Base-by-base conservation (phyloP, 1,139 yeast species). In the Candida anutae region DNA sequence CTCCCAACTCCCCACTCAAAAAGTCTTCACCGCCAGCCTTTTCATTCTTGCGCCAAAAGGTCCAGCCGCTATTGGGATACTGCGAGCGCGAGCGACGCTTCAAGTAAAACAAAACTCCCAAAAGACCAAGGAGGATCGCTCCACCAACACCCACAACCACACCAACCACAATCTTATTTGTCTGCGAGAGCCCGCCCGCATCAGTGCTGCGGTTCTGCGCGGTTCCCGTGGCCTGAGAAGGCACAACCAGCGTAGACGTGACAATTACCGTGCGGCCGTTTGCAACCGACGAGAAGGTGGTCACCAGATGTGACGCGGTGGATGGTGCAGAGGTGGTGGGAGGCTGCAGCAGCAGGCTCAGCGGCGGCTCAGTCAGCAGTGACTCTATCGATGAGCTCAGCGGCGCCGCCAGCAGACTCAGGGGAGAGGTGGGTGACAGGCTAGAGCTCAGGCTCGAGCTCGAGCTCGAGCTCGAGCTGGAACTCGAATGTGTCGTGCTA, bases 1-100 rank as follows among this genome's bases (percentile, higher is more conserved):
- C 65, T 6, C 84, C 62, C 40, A 83, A 70, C 34, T 62, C 64
- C 15, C 77, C 74, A 13, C 83, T 80, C 31, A 77, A 62, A 28
- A 70, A 58, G 45, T 83, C 93, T 36, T 64, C 69, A 26, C 54
- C 53, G 25, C 53, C 53, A 27, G 59, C 60, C 48, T 66, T 64
- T 39, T 62, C 71, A 33, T 58, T 60, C 52, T 62, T 63, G 45
- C 69, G 57, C 73, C 73, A 66, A 55, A 66, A 66, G 2, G 73
- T 66, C 73, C 73, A 66, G 16, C 68, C 63, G 11, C 63, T 56
- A 21, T 44, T 48, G 16, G 41, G 48, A 31, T 45, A 44, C 27
- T 49, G 55, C 29, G 45, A 50, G 34, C 49, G 51, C 24, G 52
- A 45, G 40, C 57, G 59, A 43, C 50, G 59, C 37, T 58, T 55